Evolutionary conservation across 2,329 filamentous ascomycete genomes (phyloP), one percentile per base, ranked within the genome.

Genomic region (Botrytis fragariae): DNA sequence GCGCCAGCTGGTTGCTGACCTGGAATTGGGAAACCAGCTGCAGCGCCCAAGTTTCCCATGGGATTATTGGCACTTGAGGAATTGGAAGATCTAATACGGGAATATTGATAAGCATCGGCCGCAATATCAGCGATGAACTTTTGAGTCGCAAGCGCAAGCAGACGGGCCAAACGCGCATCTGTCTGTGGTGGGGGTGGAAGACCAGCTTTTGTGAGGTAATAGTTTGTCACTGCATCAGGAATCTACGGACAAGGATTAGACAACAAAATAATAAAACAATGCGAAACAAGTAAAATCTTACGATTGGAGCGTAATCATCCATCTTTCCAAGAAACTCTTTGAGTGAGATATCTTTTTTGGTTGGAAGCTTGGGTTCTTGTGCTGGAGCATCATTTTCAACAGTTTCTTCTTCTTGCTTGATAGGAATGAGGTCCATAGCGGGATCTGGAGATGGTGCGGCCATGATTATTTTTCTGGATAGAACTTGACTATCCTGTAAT

Each of bases 41-140:
- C 91, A 1, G 91, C 93, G 74, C 92, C 93, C 25, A 97, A 87
- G 77, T 92, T 94, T 74, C 93, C 93, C 90, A 98, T 95, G 0
- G 94, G 93, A 83, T 97, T 98, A 82, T 95, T 97, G 20, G 91
- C 91, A 76, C 93, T 95, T 39, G 88, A 90, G 74, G 92, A 94
- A 81, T 96, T 97, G 35, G 93, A 95, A n/a, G 93, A 93, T 59
- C 96, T 92, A 80, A 99, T 98, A 71, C 95, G 93, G 75, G 92
- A 94, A 86, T 98, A 98, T 84, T 99, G 96, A 83, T 99, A 99
- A 4, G 96, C 94, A 82, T 99, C 96, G 73, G 96, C 95, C 2
- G 96, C 96, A 77, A 99, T 94, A 82, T 99, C 96, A 74, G 96
- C 95, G 79, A 99, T 93, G 86, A 99, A 99, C 82, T 99, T 99